Percentiles rank a stretch among this genome's conserved stretches.
phyloP scores from a whole-genome alignment of 768 basidiomycete genomes.

The Rossbeevera mucosa region DNA sequence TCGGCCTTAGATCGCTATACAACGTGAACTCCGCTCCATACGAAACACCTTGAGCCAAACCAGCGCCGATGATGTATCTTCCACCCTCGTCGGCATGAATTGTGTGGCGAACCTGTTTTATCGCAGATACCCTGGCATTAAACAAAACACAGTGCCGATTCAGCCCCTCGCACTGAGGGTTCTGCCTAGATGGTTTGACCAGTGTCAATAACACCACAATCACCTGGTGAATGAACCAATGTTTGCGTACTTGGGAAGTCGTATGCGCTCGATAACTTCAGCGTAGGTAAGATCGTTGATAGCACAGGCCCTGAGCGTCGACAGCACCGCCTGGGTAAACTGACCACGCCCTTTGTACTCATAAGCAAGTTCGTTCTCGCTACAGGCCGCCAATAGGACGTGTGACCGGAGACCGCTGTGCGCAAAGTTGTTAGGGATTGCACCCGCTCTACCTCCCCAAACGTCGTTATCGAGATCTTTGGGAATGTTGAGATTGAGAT shows the following conservation, averaged over 20 bases:
- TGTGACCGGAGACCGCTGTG: constrained; percentile 34
- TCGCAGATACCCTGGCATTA: constrained; percentile 14
- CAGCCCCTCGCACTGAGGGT: constrained; percentile 28
- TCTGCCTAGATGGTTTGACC: constrained; percentile 15
- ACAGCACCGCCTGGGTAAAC: constrained; percentile 25
- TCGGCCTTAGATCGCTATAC: constrained; percentile 5
- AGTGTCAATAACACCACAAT: not conserved
- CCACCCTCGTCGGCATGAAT: not conserved
- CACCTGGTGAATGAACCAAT: not conserved
- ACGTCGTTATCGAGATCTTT: constrained; percentile 26
- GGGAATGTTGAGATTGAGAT: constrained; percentile 2
- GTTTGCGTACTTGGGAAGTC: constrained; percentile 10
- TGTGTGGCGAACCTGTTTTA: constrained; percentile 3
- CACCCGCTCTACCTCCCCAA: constrained; percentile 12
- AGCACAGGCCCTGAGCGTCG: constrained; percentile 2
- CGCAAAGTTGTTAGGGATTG: constrained; percentile 16
- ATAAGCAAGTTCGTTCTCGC: constrained; percentile 31
- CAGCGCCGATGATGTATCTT: constrained; percentile 21
- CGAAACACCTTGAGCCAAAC: constrained; percentile 24
- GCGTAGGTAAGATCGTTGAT: constrained; percentile 22
- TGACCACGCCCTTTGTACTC: constrained; percentile 20
- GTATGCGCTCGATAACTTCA: constrained; percentile 19
- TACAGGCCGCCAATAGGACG: constrained; percentile 42
- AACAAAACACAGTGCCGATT: constrained; percentile 24
- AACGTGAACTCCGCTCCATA: constrained; percentile 17